Conservation (phyloP, 305 asterid genomes). For the Plantago rigida region DNA sequence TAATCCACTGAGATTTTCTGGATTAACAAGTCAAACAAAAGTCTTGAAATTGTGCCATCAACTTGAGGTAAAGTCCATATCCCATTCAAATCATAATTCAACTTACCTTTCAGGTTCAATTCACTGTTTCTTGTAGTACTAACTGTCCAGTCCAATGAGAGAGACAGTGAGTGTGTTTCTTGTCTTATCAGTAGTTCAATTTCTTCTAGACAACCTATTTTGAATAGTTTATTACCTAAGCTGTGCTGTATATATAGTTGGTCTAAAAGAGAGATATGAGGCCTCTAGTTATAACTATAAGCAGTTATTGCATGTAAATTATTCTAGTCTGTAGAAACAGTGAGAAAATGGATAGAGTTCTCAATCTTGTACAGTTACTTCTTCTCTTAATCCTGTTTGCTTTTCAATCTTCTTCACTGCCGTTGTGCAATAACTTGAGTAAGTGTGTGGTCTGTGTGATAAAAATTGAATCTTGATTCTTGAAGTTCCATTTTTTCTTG, state of each 20-base stretch:
- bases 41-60: conserved; percentile 28
- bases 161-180: conserved; percentile 20
- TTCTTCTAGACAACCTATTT: conserved; percentile 29
- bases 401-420: conserved; percentile 50
- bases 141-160: conserved; percentile 21
- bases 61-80: conserved; percentile 24
- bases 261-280: conserved; percentile 21
- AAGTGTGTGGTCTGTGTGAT: conserved; percentile 30
- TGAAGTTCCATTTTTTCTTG: conserved; percentile 4
- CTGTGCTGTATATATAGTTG: conserved; percentile 20
- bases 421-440: conserved; percentile 69
- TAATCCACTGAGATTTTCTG: conserved; percentile 45
- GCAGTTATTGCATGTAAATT: conserved; percentile 24
- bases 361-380: conserved; percentile 25
- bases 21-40: conserved; percentile 35
- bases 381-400: conserved; percentile 32
- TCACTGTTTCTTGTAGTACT: conserved; percentile 21
- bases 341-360: conserved; percentile 29
- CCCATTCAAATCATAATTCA: conserved; percentile 18
- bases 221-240: conserved; percentile 21
- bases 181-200: conserved; percentile 28
- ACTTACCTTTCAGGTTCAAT: conserved; percentile 27
- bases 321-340: conserved; percentile 19
- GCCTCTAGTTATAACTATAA: conserved; percentile 13
- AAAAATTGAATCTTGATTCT: conserved; percentile 9